Conservation (phyloP, 805 yeast genomes). For the Candida nonsorbophila region DNA sequence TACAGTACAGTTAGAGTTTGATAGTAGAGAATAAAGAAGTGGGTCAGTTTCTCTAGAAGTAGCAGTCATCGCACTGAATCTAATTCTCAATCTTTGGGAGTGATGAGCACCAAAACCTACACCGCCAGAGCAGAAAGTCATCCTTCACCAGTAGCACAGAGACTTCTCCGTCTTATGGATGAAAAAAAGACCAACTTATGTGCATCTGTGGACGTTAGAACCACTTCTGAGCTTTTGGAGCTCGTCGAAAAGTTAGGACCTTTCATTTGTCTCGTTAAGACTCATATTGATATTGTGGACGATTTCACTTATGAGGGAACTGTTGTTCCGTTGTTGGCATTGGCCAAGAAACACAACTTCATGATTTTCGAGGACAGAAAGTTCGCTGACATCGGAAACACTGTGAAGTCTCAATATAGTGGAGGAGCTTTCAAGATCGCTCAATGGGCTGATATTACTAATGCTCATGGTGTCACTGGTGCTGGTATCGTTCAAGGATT, state of each 20-base stretch:
- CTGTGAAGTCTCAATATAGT: constrained; percentile 89
- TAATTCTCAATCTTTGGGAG: too few species aligned
- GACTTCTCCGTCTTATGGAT: constrained; percentile 70
- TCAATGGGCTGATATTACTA: constrained; percentile 93
- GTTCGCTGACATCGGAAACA: constrained; percentile 97
- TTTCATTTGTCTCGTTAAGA: constrained; percentile 82
- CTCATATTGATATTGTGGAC: constrained; percentile 89
- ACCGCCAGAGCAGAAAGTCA: constrained; percentile 66
- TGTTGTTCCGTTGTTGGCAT: constrained; percentile 61
- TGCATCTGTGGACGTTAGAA: constrained; percentile 88
- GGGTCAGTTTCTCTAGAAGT: neutral
- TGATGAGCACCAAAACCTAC: constrained; percentile 40
- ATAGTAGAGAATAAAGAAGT: too few species aligned
- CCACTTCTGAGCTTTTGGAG: constrained; percentile 66
- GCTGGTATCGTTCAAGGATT: constrained; percentile 87
- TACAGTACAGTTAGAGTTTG: too few species aligned
- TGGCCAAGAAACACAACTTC: constrained; percentile 80
- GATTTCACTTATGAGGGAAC: constrained; percentile 84
- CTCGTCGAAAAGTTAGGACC: constrained; percentile 86
- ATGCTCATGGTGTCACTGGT: constrained; percentile 97
- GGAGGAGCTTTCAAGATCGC: constrained; percentile 89
- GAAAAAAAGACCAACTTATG: constrained; percentile 81
- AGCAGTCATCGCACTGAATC: neutral
- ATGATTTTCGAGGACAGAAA: constrained; percentile 95
- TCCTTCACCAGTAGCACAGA: constrained; percentile 72